Base-by-base conservation (phyloP, 768 basidiomycete genomes). In the Rhizopogon vesiculosus region DNA sequence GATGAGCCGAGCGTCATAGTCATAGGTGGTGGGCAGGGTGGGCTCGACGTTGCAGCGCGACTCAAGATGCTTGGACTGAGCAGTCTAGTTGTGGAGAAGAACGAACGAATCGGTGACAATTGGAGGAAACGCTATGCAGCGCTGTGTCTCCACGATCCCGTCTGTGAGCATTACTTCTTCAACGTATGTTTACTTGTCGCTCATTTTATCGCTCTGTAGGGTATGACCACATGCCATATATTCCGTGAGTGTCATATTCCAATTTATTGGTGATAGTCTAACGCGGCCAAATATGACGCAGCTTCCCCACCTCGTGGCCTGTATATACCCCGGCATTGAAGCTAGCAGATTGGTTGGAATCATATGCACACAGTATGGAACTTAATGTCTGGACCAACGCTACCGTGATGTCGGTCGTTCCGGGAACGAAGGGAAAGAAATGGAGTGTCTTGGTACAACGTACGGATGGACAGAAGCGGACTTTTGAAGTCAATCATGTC, bases 261-360 rank as follows among this genome's bases (percentile, higher is more conserved):
- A 25, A 18, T 7, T 41, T 6, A 3, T 33, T 3, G 7, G 38
- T 49, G 42, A n/a, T 18, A 25, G 3, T 5, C 25, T 18, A 22
- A 49, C 41, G 56, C 33, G 3, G 33, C 31, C 25, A 39, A 7
- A 12, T 22, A 5, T 1, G 2, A 12, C 3, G 25, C 33, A 83
- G 82, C 22, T 85, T 84, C 67, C 85, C 83, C 3, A 59, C 75
- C 1, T 77, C 76, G 16, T 85, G 84, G 84, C 83, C 82, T 0
- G 77, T 81, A 5, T 85, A 74, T 48, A 74, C 76, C 3, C 83
- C 84, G 3, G 83, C 84, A 13, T 19, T 60, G 42, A 62, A 85
- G 78, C 67, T 88, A 12, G 86, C 85, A 0, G 80, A 83, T 56
- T 87, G 84, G 84, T 74, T 89, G 3, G 86, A 87, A 67, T 74